Evolutionary conservation across 2,329 filamentous ascomycete genomes (phyloP).

Genomic region (Nectriaceae sp.): DNA sequence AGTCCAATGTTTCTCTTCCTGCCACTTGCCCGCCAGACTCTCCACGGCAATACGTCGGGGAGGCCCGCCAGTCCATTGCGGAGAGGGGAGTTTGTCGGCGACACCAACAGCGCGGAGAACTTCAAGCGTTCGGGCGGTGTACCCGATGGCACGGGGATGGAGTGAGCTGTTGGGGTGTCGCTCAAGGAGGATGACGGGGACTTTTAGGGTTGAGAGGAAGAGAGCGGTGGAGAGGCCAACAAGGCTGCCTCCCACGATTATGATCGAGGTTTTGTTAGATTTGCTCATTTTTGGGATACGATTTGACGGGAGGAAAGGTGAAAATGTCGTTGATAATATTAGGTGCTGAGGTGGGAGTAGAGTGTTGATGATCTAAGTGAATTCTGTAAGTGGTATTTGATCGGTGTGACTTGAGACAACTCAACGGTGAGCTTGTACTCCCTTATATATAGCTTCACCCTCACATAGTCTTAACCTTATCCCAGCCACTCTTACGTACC

Average conservation of each 20-base stretch:
- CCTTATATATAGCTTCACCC: neutral
- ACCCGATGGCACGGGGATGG: conserved; percentile 40
- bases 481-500: neutral
- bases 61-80: conserved; percentile 17
- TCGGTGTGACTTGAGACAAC: neutral
- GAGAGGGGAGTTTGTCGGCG: conserved; percentile 13
- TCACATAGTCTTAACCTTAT: neutral
- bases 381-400: neutral
- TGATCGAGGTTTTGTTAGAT: conserved; percentile 23
- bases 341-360: neutral
- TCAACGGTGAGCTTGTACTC: no score
- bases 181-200: conserved; percentile 39
- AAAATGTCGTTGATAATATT: neutral
- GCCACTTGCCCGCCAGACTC: conserved; percentile 24
- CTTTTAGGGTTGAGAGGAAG: conserved; percentile 32
- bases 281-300: conserved; percentile 1
- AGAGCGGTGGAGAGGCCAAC: conserved; percentile 42
- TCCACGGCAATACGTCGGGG: conserved; percentile 23
- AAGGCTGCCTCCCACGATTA: conserved; percentile 42
- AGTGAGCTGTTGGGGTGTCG: conserved; percentile 35
- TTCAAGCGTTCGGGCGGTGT: conserved; percentile 41
- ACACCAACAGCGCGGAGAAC: conserved; percentile 32
- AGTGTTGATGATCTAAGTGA: neutral
- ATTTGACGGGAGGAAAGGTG: neutral
- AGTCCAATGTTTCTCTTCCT: conserved; percentile 22